A percentile compares a stretch with the other conserved stretches of the same genome.
Conservation (phyloP, 345 rosid genomes). For the Garcia nutans region DNA sequence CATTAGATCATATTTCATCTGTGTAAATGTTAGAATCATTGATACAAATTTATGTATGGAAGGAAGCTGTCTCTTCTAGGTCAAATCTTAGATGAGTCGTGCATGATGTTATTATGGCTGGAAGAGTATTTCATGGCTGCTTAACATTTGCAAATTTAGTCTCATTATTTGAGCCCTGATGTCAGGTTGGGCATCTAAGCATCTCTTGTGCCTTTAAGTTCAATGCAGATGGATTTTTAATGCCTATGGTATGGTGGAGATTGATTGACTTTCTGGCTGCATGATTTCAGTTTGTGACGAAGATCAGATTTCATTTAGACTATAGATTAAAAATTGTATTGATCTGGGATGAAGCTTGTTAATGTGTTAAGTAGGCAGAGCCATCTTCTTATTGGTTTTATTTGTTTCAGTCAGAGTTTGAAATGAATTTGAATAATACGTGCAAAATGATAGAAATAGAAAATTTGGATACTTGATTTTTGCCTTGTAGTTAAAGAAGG, state of each 20-base stretch:
- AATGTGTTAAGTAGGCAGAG: background rate
- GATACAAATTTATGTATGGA: too few species aligned
- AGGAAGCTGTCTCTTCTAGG: too few species aligned
- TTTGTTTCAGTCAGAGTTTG: background rate
- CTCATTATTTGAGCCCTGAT: background rate
- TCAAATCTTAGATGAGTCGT: too few species aligned
- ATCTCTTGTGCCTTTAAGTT: background rate
- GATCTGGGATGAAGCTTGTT: background rate
- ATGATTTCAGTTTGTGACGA: background rate
- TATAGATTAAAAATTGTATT: background rate
- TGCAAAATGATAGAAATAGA: background rate
- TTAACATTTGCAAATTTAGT: background rate
- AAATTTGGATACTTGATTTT: background rate
- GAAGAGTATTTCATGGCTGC: background rate
- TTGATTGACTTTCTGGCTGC: background rate
- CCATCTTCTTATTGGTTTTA: background rate
- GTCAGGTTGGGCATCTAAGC: background rate
- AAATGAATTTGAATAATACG: background rate
- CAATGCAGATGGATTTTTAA: too few species aligned
- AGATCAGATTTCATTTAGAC: background rate
- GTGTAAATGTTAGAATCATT: too few species aligned
- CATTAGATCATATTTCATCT: too few species aligned
- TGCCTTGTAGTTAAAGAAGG: background rate
- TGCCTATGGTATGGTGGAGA: background rate
- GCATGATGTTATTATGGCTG: background rate